Evolutionary conservation across 306 rosid species (phyloP).

Genomic region (Trifolium repens): DNA sequence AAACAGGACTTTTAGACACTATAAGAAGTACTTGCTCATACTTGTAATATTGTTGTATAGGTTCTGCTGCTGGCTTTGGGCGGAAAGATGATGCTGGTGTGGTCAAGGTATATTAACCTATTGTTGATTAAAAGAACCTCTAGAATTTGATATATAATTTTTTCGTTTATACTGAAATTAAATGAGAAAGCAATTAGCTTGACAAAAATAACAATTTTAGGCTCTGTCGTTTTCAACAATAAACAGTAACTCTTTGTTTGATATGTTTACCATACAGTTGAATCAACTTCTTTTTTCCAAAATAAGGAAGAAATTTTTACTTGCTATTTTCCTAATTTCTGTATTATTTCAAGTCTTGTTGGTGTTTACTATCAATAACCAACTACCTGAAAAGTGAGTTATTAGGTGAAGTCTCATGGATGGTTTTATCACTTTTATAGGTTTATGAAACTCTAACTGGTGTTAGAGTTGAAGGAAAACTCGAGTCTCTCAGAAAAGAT

Average conservation of each 20-base stretch:
- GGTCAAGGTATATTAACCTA: slow-evolving; percentile 73
- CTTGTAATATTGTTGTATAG: slow-evolving; percentile 50
- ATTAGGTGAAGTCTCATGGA: slow-evolving; percentile 2
- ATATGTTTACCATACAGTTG: slow-evolving; percentile 1
- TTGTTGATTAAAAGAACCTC: slow-evolving; percentile 18
- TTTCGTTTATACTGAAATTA: slow-evolving; percentile 18
- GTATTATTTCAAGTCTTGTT: slow-evolving; percentile 9
- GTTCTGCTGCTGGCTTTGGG: slow-evolving; percentile 99
- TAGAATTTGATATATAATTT: slow-evolving; percentile 8
- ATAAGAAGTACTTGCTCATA: slow-evolving; percentile 34
- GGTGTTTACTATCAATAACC: slow-evolving; percentile 16
- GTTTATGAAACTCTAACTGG: slow-evolving; percentile 92
- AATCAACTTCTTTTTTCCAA: not conserved
- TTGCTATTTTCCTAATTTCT: not conserved
- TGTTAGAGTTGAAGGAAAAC: slow-evolving; percentile 82
- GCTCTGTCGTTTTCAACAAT: not conserved
- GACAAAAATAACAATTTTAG: slow-evolving; percentile 8
- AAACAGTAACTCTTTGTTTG: slow-evolving; percentile 7
- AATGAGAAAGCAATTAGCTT: slow-evolving; percentile 27
- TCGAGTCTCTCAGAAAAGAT: slow-evolving; percentile 62
- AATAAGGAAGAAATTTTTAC: not conserved
- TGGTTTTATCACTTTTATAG: slow-evolving; percentile 42
- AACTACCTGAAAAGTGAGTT: slow-evolving; percentile 14
- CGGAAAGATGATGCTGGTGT: slow-evolving; percentile 95
- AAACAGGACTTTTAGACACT: slow-evolving; percentile 20